phyloP scores from a whole-genome alignment of 2,329 filamentous ascomycete species.

The Beauveria brongniartii region DNA sequence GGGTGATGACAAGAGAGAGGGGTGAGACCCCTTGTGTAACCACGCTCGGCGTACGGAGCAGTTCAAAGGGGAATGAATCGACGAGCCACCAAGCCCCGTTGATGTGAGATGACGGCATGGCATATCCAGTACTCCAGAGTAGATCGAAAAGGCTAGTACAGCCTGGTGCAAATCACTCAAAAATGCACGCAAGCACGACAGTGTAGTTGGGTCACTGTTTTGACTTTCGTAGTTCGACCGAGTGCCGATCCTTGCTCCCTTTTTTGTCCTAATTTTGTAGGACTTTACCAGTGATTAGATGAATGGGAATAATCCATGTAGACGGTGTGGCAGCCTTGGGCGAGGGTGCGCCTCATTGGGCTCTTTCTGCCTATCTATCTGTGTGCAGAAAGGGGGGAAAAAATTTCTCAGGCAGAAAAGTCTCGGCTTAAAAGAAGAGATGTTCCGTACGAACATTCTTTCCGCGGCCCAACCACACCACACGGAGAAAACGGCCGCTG shows the following conservation, averaged over 20 bases:
- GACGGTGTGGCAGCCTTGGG: too few relatives aligned
- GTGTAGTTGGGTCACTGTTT: not conserved
- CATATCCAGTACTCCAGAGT: not conserved
- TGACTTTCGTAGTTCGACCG: not conserved
- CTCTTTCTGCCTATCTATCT: not conserved
- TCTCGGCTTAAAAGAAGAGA: not conserved
- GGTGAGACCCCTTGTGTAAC: not conserved
- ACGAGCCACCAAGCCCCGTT: not conserved
- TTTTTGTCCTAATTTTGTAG: not conserved
- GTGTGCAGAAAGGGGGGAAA: too few relatives aligned
- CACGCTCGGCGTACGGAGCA: not conserved
- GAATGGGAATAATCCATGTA: too few relatives aligned
- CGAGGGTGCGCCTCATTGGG: not conserved
- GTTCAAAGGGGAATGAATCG: not conserved
- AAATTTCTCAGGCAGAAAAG: not conserved
- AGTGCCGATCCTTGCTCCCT: not conserved
- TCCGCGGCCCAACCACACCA: constrained; percentile 3
- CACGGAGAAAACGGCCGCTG: not conserved
- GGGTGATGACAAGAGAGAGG: not conserved
- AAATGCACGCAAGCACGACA: not conserved
- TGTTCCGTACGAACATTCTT: not conserved
- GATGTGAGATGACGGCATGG: constrained; percentile 3
- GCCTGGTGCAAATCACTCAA: not conserved
- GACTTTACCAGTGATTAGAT: too few relatives aligned
- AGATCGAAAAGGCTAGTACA: not conserved